Evolutionary conservation across 2,329 filamentous ascomycete species (phyloP).

Genomic region (Microdochium trichocladiopsis): DNA sequence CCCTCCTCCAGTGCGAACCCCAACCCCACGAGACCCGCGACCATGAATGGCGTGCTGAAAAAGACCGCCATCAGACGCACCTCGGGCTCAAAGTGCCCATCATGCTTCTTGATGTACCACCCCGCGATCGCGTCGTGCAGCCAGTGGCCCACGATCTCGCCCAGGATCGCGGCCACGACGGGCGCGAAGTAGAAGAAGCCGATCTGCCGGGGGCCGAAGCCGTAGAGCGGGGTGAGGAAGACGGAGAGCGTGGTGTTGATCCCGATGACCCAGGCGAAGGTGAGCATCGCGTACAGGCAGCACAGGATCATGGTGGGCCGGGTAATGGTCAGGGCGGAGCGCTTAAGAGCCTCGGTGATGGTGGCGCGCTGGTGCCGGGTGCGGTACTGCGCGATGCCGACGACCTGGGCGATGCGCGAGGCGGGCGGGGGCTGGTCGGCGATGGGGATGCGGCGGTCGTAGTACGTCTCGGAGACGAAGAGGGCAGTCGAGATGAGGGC

Average conservation of each 20-base stretch:
- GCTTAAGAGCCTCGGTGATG: conserved; percentile 29
- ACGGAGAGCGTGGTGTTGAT: conserved; percentile 50
- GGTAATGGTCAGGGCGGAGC: conserved; percentile 27
- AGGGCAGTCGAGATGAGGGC: conserved; percentile 29
- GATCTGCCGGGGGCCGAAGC: conserved; percentile 40
- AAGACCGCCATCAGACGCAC: conserved; percentile 41
- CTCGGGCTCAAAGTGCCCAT: conserved; percentile 48
- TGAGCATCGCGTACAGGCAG: conserved; percentile 26
- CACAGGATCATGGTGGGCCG: conserved; percentile 30
- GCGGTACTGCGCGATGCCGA: conserved; percentile 24
- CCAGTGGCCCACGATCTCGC: conserved; percentile 47
- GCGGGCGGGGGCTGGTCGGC: conserved; percentile 26
- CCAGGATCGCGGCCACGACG: conserved; percentile 44
- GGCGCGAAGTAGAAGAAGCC: conserved; percentile 53
- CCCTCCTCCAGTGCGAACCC: conserved; percentile 41
- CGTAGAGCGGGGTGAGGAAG: conserved; percentile 41
- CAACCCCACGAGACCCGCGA: conserved; percentile 40
- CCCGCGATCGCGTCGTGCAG: conserved; percentile 43
- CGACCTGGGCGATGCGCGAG: conserved; percentile 15
- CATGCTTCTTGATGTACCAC: conserved; percentile 34
- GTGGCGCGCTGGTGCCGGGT: conserved; percentile 29
- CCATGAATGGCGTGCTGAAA: conserved; percentile 38
- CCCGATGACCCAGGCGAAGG: conserved; percentile 44
- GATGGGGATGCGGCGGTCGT: conserved; percentile 31
- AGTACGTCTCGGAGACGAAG: conserved; percentile 42